phyloP scores from a whole-genome alignment of 23 red algal species.

The Gracilaria domingensis region DNA sequence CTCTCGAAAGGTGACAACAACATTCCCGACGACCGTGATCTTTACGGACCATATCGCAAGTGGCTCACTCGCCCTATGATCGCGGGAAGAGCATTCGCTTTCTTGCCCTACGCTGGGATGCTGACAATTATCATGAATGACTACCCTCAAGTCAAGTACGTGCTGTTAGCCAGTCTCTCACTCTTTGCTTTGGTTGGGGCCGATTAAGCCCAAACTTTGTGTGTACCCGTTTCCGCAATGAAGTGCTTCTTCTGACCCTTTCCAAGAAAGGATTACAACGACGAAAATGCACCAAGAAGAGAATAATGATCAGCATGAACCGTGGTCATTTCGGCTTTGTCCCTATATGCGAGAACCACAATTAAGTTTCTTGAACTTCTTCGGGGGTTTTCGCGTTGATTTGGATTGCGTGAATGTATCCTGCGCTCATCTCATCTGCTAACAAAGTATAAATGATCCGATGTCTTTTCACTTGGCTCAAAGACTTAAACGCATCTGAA shows the following conservation, averaged over 20 bases:
- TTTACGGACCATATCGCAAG: slow-evolving; percentile 83
- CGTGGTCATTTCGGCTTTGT: background rate
- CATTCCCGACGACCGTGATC: slow-evolving; percentile 90
- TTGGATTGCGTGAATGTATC: slow-evolving; percentile 77
- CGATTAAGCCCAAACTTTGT: slow-evolving; percentile 43
- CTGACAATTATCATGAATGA: slow-evolving; percentile 99
- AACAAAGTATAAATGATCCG: slow-evolving; percentile 85
- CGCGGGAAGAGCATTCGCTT: slow-evolving; percentile 79
- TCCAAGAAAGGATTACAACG: background rate
- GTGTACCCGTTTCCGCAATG: background rate
- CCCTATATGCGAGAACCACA: background rate
- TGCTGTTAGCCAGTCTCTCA: slow-evolving; percentile 69
- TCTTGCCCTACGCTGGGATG: slow-evolving; percentile 89
- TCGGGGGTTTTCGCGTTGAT: slow-evolving; percentile 75
- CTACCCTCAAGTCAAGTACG: slow-evolving; percentile 80
- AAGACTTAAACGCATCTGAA: slow-evolving; percentile 79
- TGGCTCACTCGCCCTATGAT: slow-evolving; percentile 87
- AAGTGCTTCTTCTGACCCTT: background rate
- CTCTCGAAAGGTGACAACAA: slow-evolving; percentile 96
- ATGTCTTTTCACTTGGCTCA: slow-evolving; percentile 91
- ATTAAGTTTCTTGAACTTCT: slow-evolving; percentile 31
- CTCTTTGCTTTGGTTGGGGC: slow-evolving; percentile 69
- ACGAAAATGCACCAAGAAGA: background rate
- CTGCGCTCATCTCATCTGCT: slow-evolving; percentile 64
- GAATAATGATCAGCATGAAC: background rate